phyloP scores from a whole-genome alignment of 306 rosid genomes.

The Ormosia semicastrata region DNA sequence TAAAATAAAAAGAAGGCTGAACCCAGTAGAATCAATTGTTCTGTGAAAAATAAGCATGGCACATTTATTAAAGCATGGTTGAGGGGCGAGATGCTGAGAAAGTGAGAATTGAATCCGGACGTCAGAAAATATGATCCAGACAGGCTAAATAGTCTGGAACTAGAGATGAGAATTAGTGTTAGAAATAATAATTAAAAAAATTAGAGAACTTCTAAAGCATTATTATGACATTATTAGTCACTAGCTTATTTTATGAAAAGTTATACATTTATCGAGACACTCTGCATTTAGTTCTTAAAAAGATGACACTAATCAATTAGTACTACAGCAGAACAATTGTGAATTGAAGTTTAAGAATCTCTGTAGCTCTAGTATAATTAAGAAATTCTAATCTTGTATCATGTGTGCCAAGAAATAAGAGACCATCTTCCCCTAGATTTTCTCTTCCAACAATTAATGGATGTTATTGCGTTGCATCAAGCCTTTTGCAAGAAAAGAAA shows the following conservation, averaged over 20 bases:
- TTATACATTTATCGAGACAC: neutral
- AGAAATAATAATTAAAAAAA: too few species aligned
- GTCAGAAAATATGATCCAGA: too few species aligned
- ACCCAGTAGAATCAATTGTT: too few species aligned
- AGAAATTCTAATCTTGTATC: neutral
- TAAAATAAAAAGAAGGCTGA: too few species aligned
- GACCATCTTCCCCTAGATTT: neutral
- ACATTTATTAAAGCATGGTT: too few species aligned
- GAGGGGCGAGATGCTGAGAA: too few species aligned
- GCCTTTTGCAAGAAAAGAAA: neutral
- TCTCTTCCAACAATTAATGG: too few species aligned
- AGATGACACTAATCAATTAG: neutral
- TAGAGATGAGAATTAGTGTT: too few species aligned
- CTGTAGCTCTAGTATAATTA: neutral
- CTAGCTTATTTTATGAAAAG: neutral
- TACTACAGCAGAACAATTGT: neutral
- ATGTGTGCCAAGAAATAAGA: neutral
- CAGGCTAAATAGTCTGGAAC: too few species aligned
- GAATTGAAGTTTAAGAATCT: neutral
- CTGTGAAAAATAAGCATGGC: too few species aligned
- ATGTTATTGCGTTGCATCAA: too few species aligned
- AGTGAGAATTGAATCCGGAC: too few species aligned
- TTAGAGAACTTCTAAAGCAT: neutral
- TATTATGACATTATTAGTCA: neutral
- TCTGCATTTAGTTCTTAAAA: neutral